A percentile compares a stretch with the other conserved stretches of the same genome.
Evolutionary conservation across 108 stramenopile species (phyloP).

Genomic region (Fragilaria crotonensis): DNA sequence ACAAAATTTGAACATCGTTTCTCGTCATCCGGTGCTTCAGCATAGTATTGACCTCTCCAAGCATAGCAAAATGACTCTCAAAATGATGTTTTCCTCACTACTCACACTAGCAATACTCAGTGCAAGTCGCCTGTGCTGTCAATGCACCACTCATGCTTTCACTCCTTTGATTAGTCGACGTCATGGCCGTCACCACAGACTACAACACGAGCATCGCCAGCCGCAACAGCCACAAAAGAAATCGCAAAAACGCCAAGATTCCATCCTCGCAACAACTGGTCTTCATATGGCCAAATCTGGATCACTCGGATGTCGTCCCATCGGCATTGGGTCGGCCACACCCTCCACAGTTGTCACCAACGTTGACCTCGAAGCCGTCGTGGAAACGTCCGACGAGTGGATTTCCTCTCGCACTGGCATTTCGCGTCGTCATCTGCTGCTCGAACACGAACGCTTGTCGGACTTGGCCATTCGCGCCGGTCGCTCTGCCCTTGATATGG

Average conservation of each 20-base stretch:
- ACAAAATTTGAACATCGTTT: too few relatives aligned
- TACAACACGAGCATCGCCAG: background rate
- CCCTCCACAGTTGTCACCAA: slow-evolving; percentile 80
- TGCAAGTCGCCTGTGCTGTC: too few relatives aligned
- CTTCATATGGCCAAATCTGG: slow-evolving; percentile 18
- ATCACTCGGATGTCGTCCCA: slow-evolving; percentile 51
- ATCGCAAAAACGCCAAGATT: background rate
- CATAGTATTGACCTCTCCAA: too few relatives aligned
- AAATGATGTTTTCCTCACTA: too few relatives aligned
- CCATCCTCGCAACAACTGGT: background rate
- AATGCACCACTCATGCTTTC: too few relatives aligned
- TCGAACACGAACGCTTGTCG: slow-evolving; percentile 39
- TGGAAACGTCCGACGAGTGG: slow-evolving; percentile 97
- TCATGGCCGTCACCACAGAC: background rate
- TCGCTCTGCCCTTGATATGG: slow-evolving; percentile 66
- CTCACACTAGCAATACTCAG: too few relatives aligned
- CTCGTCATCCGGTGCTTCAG: too few relatives aligned
- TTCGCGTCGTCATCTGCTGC: slow-evolving; percentile 61
- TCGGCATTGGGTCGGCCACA: slow-evolving; percentile 78
- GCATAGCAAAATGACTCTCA: too few relatives aligned
- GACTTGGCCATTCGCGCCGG: slow-evolving; percentile 45
- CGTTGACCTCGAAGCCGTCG: slow-evolving; percentile 76
- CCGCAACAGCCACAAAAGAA: background rate
- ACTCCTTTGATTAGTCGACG: background rate
- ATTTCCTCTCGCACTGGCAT: slow-evolving; percentile 93